These are phyloP conservation scores for Coniochaeta sp. DNA, from an alignment of 2,329 filamentous ascomycete genomes.

Conservation along the genomic window DNA sequence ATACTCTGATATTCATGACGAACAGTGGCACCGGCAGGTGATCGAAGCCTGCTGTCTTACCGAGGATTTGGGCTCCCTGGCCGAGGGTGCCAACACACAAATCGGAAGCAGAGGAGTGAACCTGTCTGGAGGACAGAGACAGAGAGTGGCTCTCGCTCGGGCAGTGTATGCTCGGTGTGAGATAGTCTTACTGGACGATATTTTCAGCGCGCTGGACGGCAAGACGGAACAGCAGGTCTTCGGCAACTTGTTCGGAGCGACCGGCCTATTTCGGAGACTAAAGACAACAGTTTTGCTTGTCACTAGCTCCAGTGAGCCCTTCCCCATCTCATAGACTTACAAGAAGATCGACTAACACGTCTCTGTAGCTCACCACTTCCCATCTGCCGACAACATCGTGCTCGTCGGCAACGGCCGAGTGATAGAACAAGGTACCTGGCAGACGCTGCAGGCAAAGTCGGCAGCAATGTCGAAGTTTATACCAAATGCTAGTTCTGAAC, in stretches of 20 bases:
- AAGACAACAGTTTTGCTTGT: slow-evolving; percentile 24
- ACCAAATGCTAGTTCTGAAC: slow-evolving; percentile 4
- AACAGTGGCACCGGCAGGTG: slow-evolving; percentile 24
- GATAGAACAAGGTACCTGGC: slow-evolving; percentile 30
- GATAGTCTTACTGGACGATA: slow-evolving; percentile 27
- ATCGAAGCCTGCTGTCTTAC: slow-evolving; percentile 16
- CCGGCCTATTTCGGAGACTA: slow-evolving; percentile 20
- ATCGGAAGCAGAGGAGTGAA: slow-evolving; percentile 16
- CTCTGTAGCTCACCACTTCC: slow-evolving; percentile 29
- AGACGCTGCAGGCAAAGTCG: slow-evolving; percentile 22
- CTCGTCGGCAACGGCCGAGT: slow-evolving; percentile 28
- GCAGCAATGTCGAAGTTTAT: slow-evolving; percentile 27
- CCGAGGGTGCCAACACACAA: slow-evolving; percentile 13
- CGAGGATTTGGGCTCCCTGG: slow-evolving; percentile 16
- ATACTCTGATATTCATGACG: slow-evolving; percentile 7
- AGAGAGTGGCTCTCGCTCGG: slow-evolving; percentile 25
- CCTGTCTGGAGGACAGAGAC: slow-evolving; percentile 17
- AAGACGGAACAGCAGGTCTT: slow-evolving; percentile 23
- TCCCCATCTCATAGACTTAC: background rate
- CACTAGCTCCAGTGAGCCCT: slow-evolving; percentile 23
- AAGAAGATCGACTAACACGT: too few species aligned
- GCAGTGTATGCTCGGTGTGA: slow-evolving; percentile 22
- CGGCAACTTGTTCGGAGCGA: slow-evolving; percentile 19
- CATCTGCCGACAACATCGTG: slow-evolving; percentile 32
- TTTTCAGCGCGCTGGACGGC: slow-evolving; percentile 27